Evolutionary conservation across 768 basidiomycete species (phyloP).

Genomic region (Termitomyces bulborhizus): DNA sequence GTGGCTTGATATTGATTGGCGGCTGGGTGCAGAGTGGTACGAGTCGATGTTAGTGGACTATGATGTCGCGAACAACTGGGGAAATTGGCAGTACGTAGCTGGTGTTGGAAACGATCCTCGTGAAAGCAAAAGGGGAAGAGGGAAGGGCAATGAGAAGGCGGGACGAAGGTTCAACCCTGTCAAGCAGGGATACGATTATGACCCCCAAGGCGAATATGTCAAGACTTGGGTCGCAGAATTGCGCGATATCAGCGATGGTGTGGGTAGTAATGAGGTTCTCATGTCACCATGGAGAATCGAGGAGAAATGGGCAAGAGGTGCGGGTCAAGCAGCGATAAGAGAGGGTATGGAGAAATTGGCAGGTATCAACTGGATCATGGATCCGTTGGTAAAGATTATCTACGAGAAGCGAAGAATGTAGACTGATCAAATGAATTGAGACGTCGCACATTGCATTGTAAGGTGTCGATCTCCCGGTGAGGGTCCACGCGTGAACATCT

Average conservation of each 20-base stretch:
- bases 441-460: too few relatives aligned
- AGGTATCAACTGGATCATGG: neutral
- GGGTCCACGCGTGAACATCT: too few relatives aligned
- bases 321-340: neutral
- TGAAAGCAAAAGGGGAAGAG: neutral
- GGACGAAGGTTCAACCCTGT: neutral
- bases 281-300: neutral
- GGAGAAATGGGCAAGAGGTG: neutral
- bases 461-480: too few relatives aligned
- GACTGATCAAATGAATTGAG: neutral
- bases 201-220: neutral
- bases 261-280: neutral
- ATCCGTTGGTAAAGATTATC: neutral
- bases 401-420: neutral
- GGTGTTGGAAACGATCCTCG: constrained; percentile 5
- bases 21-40: constrained; percentile 3
- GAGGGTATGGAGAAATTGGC: neutral
- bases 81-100: constrained; percentile 3
- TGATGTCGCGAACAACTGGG: constrained; percentile 2
- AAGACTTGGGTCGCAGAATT: neutral
- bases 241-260: neutral
- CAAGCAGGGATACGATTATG: neutral
- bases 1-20: constrained; percentile 2
- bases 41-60: constrained; percentile 4
- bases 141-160: neutral